Evolutionary conservation across 768 basidiomycete species (phyloP).

Genomic region (Leccinum fibrillosum): DNA sequence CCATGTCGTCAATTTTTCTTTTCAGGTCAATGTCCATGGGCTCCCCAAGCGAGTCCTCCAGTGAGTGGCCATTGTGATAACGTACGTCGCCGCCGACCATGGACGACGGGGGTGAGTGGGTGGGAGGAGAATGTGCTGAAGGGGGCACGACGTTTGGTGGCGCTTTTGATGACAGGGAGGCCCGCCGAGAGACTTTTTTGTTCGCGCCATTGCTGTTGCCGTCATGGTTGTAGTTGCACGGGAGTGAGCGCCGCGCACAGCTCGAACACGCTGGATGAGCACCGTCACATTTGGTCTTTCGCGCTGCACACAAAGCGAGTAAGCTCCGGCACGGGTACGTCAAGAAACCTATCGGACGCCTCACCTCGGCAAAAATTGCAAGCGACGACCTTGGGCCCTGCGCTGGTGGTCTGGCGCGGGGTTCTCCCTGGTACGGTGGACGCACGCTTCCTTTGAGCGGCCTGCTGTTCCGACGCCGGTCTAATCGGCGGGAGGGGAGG

Average conservation of each 20-base stretch:
- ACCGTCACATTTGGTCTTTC: conserved; percentile 88
- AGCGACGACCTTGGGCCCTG: conserved; percentile 83
- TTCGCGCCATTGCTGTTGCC: conserved; percentile 27
- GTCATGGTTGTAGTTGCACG: conserved; percentile 82
- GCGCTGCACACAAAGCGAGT: conserved; percentile 44
- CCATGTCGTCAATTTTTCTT: conserved; percentile 54
- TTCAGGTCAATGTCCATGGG: conserved; percentile 58
- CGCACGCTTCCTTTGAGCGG: conserved; percentile 65
- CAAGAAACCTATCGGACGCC: conserved; percentile 21
- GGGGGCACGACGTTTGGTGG: conserved; percentile 22
- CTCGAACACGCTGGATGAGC: conserved; percentile 83
- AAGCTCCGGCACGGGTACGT: conserved; percentile 5
- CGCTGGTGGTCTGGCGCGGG: conserved; percentile 55
- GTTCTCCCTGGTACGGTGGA: conserved; percentile 65
- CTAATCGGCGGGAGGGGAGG: conserved; percentile 62
- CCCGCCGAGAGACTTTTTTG: conserved; percentile 45
- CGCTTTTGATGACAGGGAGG: conserved; percentile 49
- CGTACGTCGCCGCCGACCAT: conserved; percentile 31
- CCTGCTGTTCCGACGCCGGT: conserved; percentile 64
- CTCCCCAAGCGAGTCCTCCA: conserved; percentile 39
- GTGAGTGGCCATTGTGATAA: conserved; percentile 34
- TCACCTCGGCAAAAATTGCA: conserved; percentile 87
- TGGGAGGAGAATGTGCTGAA: conserved; percentile 48
- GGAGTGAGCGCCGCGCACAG: conserved; percentile 71
- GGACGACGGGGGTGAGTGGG: conserved; percentile 50